A percentile compares a stretch with the other conserved stretches of the same genome.
phyloP scores from a whole-genome alignment of 208 protist species.

The Leishmania turanica region DNA sequence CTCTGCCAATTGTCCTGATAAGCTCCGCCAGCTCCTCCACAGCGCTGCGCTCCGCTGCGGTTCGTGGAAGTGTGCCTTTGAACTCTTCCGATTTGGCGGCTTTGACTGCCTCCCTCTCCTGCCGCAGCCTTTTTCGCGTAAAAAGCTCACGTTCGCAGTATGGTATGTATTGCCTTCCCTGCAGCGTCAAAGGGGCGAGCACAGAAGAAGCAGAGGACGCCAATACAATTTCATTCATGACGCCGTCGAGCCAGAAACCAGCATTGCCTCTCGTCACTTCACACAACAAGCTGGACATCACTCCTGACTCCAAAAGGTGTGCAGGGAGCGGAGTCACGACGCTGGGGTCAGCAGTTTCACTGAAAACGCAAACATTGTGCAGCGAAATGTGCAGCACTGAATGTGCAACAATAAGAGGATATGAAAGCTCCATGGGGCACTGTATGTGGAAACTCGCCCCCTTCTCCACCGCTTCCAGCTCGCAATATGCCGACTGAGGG shows the following conservation, averaged over 20 bases:
- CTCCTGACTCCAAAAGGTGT: slow-evolving; percentile 55
- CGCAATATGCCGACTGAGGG: slow-evolving; percentile 45
- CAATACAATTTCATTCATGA: slow-evolving; percentile 45
- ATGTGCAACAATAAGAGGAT: slow-evolving; percentile 68
- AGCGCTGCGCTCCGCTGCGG: slow-evolving; percentile 53
- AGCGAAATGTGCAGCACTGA: slow-evolving; percentile 78
- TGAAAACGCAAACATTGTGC: slow-evolving; percentile 81
- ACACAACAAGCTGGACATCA: slow-evolving; percentile 56
- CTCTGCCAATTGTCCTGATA: slow-evolving; percentile 56
- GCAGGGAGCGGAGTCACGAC: slow-evolving; percentile 55
- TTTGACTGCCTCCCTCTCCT: slow-evolving; percentile 26
- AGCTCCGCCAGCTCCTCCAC: slow-evolving; percentile 75
- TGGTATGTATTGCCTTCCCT: slow-evolving; percentile 42
- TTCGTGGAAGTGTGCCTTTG: slow-evolving; percentile 39
- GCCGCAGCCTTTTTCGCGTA: slow-evolving; percentile 35
- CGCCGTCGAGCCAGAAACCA: slow-evolving; percentile 77
- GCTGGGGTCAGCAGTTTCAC: slow-evolving; percentile 42
- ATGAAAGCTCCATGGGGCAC: slow-evolving; percentile 80
- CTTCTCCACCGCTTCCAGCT: slow-evolving; percentile 49
- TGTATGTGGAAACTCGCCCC: slow-evolving; percentile 42
- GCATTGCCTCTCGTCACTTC: slow-evolving; percentile 32
- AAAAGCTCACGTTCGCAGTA: slow-evolving; percentile 57
- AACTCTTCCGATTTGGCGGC: slow-evolving; percentile 35
- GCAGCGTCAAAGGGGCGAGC: slow-evolving; percentile 50
- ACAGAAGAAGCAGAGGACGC: slow-evolving; percentile 48